Evolutionary conservation across 495 filamentous ascomycete genomes (phyloP), one percentile per base, ranked within the genome.

Genomic region (Umbilicaria muhlenbergii): DNA sequence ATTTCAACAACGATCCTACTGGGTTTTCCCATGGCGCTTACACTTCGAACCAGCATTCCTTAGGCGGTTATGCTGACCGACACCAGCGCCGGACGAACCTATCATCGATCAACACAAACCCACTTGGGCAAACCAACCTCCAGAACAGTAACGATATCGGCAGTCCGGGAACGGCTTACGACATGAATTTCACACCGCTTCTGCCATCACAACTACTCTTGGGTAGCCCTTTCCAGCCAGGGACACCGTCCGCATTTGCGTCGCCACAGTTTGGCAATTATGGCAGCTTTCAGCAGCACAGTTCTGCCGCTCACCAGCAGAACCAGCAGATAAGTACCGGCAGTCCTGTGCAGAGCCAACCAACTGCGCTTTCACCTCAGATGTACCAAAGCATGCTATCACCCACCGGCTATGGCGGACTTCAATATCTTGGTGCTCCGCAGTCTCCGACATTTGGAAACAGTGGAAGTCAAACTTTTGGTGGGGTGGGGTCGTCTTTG

Each of bases 141-240:
- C 74, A 75, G 43, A 74, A 66, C 53, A 65, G 63, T 36, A 75
- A 72, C 52, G 89, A 89, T 39, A 78, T 95, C 77, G 73, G 82
- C 42, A 84, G 80, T 11, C 87, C 91, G 16, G 86, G 84, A 42
- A 86, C 84, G 34, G 86, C 73, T 31, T 94, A 83, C 56, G 88
- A 96, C 57, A 94, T 96, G 92, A 88, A 95, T 62, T 95, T 94
- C 62, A 94, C 91, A 36, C 88, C 92, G 38, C 71, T 98, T 47
- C 73, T 98, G 10, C 91, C 91, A 12, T 94, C 91, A 7, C 84
- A 94, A 61, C 73, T 98, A 51, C 77, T 98, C 18, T 77, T 98
- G 18, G 91, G 91, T 32, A 94, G 86, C 61, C 91, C 91, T 12
- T 96, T 96, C 59, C 89, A 96, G 62, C 86, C 91, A 7, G 91